Conservation (phyloP, 1,139 yeast genomes). For the Candida buenavistaensis region DNA sequence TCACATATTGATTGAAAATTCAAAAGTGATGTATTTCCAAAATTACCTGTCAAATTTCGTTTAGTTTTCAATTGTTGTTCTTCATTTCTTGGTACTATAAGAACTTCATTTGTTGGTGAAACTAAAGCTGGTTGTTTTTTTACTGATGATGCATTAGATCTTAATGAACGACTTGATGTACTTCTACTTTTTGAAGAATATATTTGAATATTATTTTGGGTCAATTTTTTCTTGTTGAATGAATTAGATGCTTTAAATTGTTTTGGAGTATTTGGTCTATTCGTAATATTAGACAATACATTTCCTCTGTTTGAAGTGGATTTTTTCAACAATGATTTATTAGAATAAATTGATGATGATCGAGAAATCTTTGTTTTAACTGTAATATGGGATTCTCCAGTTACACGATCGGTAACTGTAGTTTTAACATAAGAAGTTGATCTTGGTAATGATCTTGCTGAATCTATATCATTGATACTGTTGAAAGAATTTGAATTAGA, state of each 20-base stretch:
- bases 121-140: too few relatives aligned
- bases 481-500: constrained; percentile 18
- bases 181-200: constrained; percentile 12
- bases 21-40: constrained; percentile 26
- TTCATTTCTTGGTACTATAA: not conserved
- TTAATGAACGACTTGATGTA: constrained; percentile 4
- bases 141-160: constrained; percentile 9
- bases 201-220: constrained; percentile 27
- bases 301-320: constrained; percentile 12
- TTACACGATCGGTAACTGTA: constrained; percentile 28
- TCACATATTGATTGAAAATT: constrained; percentile 35
- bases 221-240: constrained; percentile 35
- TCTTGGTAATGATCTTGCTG: constrained; percentile 34
- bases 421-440: constrained; percentile 52
- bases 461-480: constrained; percentile 16
- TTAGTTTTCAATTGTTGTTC: constrained; percentile 12
- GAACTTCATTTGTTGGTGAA: not conserved
- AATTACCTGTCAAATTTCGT: constrained; percentile 13
- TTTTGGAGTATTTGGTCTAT: constrained; percentile 21
- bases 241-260: constrained; percentile 43
- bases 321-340: constrained; percentile 14
- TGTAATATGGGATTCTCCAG: constrained; percentile 27
- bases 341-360: constrained; percentile 24
- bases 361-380: constrained; percentile 23
- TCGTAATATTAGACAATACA: constrained; percentile 33